phyloP scores from a whole-genome alignment of 2,329 filamentous ascomycete genomes.

The Aspergillus fructus region DNA sequence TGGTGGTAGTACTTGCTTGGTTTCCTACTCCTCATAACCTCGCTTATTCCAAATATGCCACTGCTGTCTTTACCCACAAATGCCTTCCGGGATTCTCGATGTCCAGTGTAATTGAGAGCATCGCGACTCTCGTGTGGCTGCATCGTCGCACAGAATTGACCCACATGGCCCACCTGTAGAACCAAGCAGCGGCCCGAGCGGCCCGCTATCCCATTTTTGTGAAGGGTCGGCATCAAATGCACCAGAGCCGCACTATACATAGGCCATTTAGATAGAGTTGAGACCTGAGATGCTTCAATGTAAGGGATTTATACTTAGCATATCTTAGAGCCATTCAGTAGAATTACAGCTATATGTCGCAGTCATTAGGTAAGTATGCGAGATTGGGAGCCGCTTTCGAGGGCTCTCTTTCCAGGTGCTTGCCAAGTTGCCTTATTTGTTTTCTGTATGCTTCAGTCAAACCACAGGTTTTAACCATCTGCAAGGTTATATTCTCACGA shows the following conservation, averaged over 20 bases:
- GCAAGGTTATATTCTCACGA: not conserved
- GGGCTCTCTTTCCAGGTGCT: too few species aligned
- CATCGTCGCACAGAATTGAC: not conserved
- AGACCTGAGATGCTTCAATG: not conserved
- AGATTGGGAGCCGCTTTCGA: too few species aligned
- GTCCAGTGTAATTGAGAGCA: not conserved
- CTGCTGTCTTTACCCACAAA: not conserved
- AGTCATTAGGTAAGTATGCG: too few species aligned
- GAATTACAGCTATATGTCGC: not conserved
- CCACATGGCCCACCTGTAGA: not conserved
- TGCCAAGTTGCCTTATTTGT: too few species aligned
- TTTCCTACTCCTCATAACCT: not conserved
- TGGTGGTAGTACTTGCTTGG: not conserved
- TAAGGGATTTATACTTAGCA: not conserved
- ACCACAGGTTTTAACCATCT: not conserved
- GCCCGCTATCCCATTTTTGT: not conserved
- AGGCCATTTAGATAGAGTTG: not conserved
- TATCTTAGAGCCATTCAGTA: not conserved
- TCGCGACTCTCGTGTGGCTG: not conserved
- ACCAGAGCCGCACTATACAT: not conserved
- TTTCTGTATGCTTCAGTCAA: too few species aligned
- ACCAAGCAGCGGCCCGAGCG: not conserved
- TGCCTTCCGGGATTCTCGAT: not conserved
- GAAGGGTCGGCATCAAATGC: not conserved
- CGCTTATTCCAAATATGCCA: not conserved